Base-by-base conservation (phyloP, 192 early-diverging fungal genomes). In the Lobosporangium transversale region DNA sequence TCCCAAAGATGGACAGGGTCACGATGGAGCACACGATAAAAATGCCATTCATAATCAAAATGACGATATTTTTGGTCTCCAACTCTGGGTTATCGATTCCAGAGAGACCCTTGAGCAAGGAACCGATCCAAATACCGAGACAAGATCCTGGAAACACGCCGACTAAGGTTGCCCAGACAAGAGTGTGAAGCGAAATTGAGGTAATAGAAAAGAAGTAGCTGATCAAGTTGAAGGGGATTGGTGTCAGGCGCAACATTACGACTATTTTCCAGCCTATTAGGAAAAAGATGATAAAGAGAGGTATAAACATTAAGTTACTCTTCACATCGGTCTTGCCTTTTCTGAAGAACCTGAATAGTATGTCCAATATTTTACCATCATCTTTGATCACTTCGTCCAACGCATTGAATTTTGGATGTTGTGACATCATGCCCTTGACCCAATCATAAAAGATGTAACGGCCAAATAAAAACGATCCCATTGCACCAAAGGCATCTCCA, bases 121-220 rank as follows among this genome's bases (percentile, higher is more conserved):
- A 75, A 2, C 81, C 81, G 44, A 82, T 82, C 81, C 81, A 82
- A 23, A 82, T 79, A 15, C 76, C 81, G 50, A 79, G 70, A 67
- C 78, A 79, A 10, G 81, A 75, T 44, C 81, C 81, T 15, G 81
- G 81, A 1, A 82, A 56, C 33, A 82, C 70, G 12, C 81, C 81
- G 26, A 75, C 53, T 3, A 50, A 37, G 36, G 81, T 82, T 18
- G 76, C 76, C 70, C 70, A 75, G 14, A 79, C 53, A 4, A 82
- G 58, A 6, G 76, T 63, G 15, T 59, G 63, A 7, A 82, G 62
- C 18, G 59, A 45, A 23, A 82, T 79, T 12, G 76, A 79, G 45
- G 76, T 82, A 33, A 82, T 69, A 2, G 81, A 82, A 42, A 82
- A 82, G 43, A 82, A 79, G 52, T 79, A 82, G 30, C 70, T 82